These are phyloP conservation scores for Anisodus acutangulus DNA, from an alignment of 257 asterid species.

Conservation along the genomic window DNA sequence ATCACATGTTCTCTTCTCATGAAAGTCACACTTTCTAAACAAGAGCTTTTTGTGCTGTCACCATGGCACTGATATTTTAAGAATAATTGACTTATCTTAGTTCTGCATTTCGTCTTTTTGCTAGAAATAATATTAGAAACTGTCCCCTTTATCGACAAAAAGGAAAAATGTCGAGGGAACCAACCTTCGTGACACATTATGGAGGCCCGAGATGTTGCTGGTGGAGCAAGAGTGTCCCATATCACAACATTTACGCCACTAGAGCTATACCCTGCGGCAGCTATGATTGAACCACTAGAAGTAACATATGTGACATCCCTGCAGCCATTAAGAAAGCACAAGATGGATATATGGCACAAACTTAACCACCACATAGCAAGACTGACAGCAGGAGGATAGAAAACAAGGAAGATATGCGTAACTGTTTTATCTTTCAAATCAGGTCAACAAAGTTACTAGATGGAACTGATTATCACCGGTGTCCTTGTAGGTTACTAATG, in stretches of 20 bases:
- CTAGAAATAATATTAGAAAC: conserved; percentile 19
- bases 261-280: conserved; percentile 96
- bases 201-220: conserved; percentile 87
- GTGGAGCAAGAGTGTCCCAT: conserved; percentile 99
- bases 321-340: conserved; percentile 37
- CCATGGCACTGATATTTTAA: not conserved
- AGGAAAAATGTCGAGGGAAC: conserved; percentile 30
- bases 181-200: conserved; percentile 99
- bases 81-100: not conserved
- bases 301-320: conserved; percentile 95
- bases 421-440: conserved; percentile 21
- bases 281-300: conserved; percentile 91
- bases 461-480: not conserved
- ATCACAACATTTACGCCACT: conserved; percentile 87
- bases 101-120: not conserved
- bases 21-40: conserved; percentile 8
- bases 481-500: not conserved
- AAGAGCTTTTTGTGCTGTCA: not conserved
- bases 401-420: conserved; percentile 2
- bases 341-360: not conserved
- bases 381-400: conserved; percentile 17
- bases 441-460: not conserved
- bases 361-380: not conserved
- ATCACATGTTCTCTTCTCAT: conserved; percentile 10
- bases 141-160: not conserved